These are phyloP conservation scores for Pezicula rhizophila DNA, from an alignment of 2,329 filamentous ascomycete species.

Conservation along the genomic window DNA sequence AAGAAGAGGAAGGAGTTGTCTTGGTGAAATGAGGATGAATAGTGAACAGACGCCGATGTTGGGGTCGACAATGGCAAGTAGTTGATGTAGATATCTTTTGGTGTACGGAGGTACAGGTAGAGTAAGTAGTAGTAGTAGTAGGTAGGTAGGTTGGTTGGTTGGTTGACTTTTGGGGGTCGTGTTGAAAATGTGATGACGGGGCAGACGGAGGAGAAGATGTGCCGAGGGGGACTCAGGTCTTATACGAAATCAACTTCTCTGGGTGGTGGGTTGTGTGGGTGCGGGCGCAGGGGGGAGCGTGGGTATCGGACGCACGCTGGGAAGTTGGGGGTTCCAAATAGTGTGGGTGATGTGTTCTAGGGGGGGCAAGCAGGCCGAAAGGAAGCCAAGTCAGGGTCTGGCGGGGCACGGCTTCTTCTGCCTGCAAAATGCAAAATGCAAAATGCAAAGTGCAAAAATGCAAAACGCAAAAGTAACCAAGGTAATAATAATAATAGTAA, in stretches of 20 bases:
- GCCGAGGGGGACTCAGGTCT: slow-evolving; percentile 17
- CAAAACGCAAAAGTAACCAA: too few relatives aligned
- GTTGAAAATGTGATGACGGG: slow-evolving; percentile 11
- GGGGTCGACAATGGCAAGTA: too few relatives aligned
- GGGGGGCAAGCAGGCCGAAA: not conserved
- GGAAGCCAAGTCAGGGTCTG: too few relatives aligned
- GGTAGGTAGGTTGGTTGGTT: slow-evolving; percentile 1
- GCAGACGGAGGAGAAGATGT: slow-evolving; percentile 18
- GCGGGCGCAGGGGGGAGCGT: not conserved
- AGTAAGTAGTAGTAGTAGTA: slow-evolving; percentile 21
- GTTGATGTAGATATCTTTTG: too few relatives aligned
- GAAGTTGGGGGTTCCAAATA: not conserved
- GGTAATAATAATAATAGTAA: too few relatives aligned
- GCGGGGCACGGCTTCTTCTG: too few relatives aligned
- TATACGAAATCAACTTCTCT: slow-evolving; percentile 10
- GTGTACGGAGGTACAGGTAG: not conserved
- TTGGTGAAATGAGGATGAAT: not conserved
- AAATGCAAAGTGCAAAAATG: too few relatives aligned
- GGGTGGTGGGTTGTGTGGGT: not conserved
- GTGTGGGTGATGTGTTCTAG: not conserved
- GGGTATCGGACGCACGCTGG: not conserved
- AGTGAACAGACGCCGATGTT: not conserved
- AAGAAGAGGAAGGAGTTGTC: not conserved
- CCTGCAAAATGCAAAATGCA: too few relatives aligned
- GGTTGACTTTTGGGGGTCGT: slow-evolving; percentile 9